A percentile compares a stretch with the other conserved stretches of the same genome.
phyloP scores from a whole-genome alignment of 371 early-diverging fungal species.

The Rhizopus sp. region DNA sequence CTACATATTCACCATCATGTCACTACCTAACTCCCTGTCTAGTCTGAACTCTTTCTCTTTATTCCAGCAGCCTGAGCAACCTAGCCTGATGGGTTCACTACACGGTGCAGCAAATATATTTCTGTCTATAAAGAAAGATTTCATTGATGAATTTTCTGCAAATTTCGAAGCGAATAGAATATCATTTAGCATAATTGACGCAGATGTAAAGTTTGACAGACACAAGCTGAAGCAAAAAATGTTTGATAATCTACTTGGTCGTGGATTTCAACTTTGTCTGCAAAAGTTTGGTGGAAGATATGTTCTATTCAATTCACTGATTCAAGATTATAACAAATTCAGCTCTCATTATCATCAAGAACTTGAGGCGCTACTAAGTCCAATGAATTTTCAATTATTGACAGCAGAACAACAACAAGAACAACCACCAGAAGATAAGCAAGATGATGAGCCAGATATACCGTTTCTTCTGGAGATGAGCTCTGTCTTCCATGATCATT shows the following conservation, averaged over 20 bases:
- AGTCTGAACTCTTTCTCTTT: no score
- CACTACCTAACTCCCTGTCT: no score
- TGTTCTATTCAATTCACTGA: not conserved
- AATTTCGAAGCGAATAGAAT: not conserved
- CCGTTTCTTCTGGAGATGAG: conserved; percentile 23
- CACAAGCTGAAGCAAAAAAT: not conserved
- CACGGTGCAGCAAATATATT: not conserved
- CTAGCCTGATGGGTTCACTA: not conserved
- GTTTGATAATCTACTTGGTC: not conserved
- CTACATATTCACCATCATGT: no score
- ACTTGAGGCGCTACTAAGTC: not conserved
- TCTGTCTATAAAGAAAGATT: not conserved
- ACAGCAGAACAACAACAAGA: no score
- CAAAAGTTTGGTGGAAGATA: not conserved
- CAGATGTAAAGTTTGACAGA: not conserved
- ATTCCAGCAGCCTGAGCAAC: no score
- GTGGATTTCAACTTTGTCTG: not conserved
- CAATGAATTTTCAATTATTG: not conserved
- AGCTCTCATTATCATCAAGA: not conserved
- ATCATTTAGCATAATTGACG: conserved; percentile 4
- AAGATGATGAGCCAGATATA: no score
- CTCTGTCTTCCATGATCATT: conserved; percentile 18
- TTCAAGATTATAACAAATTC: not conserved
- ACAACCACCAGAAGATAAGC: no score
- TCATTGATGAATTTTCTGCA: not conserved